Conservation (phyloP, 2,329 filamentous ascomycete species). For the Mycosphaerella sp. region DNA sequence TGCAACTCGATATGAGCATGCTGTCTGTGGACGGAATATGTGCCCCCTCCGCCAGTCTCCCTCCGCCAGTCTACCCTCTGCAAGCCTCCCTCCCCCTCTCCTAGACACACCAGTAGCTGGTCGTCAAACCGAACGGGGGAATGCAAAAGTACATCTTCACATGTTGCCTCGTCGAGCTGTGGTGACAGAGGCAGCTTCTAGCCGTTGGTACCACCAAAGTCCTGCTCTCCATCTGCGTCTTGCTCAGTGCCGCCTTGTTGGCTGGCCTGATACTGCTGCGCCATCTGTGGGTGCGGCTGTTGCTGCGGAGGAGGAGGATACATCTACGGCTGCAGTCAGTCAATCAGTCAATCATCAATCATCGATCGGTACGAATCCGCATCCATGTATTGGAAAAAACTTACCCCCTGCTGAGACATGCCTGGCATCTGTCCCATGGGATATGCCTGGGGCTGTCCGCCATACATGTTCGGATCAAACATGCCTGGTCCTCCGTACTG, state of each 20-base stretch:
- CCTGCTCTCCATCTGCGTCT: constrained; percentile 42
- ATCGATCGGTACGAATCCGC: not conserved
- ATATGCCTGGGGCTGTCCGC: constrained; percentile 24
- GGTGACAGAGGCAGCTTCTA: constrained; percentile 3
- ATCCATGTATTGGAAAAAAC: not conserved
- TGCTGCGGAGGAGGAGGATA: constrained; percentile 16
- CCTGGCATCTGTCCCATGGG: constrained; percentile 29
- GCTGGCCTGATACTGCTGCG: constrained; percentile 35
- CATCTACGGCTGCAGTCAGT: constrained; percentile 23
- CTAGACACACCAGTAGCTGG: no score
- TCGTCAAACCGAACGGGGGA: no score
- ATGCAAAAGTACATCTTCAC: no score
- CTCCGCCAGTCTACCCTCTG: not conserved
- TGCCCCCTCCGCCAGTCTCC: not conserved
- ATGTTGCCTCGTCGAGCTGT: no score
- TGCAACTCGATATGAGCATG: not conserved
- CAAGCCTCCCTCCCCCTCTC: not conserved
- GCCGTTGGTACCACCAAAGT: constrained; percentile 31
- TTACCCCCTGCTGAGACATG: constrained; percentile 28
- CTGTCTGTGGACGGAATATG: not conserved
- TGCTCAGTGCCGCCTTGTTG: constrained; percentile 36
- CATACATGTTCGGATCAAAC: constrained; percentile 78
- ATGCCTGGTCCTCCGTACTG: constrained; percentile 69
- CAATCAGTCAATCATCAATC: constrained; percentile 7
- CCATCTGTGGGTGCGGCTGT: constrained; percentile 34